Base-by-base conservation (phyloP, 192 early-diverging fungal species). In the Lunasporangiospora selenospora region DNA sequence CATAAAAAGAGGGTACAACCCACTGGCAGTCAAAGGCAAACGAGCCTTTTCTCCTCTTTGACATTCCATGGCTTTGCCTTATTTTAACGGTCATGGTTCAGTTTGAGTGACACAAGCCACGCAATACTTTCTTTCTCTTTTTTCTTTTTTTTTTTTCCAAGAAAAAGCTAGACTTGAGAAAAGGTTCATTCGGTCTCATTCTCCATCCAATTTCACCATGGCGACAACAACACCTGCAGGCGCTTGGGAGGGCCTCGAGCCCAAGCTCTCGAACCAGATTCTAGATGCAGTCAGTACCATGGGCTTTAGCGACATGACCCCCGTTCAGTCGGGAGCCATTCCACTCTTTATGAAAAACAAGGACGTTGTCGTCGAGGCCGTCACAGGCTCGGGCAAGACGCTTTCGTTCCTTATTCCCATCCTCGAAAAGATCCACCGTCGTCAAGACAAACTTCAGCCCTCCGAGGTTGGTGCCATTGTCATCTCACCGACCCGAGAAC, bases 361-460 rank as follows among this genome's bases (percentile, higher is more conserved):
- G 75, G 97, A 99, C 78, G 96, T 99, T 0, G 91, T 99, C 5
- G 95, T 97, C 13, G 94, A 97, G 82, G 96, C 95, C 7, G 93
- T 93, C 9, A 98, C 97, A 2, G 97, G 97, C 12, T 98, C 97
- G 1, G 97, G 97, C 43, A 98, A 98, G 65, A 98, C 97, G 3
- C 81, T 97, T 8, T 78, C 94, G 6, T 98, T 97, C 78, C 80
- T 96, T 3, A 87, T 97, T 21, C 97, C 97, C 12, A 84, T 96
- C 21, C 83, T 99, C 18, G 95, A 97, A 66, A 93, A 96, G 67
- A 81, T 97, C 9, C 55, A 86, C 36, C 80, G 88, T 13, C 76
- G 88, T 27, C 80, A 85, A 18, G 48, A 79, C 4, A 73, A 81
- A 19, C 79, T 95, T n/a, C 62, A 73, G 3, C 87, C 85, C 9